A percentile compares a stretch with the other conserved stretches of the same genome.
Conservation (phyloP, 495 filamentous ascomycete species). For the Annulohypoxylon moriforme region DNA sequence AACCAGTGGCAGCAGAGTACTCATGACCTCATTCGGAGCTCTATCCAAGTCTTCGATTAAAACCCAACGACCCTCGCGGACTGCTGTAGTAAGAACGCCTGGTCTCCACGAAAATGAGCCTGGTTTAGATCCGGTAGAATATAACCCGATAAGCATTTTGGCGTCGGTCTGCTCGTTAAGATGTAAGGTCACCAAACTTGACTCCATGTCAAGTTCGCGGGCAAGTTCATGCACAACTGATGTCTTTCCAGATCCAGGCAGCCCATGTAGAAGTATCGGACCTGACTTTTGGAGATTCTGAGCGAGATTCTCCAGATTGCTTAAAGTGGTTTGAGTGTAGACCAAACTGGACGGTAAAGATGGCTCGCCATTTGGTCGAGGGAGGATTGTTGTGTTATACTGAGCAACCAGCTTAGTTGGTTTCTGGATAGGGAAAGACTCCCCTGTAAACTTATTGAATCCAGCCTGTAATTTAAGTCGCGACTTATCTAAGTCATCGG, state of each 20-base stretch:
- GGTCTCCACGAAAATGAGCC: conserved; percentile 92
- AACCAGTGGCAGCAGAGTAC: conserved; percentile 88
- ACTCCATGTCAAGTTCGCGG: conserved; percentile 74
- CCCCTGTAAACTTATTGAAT: conserved; percentile 38
- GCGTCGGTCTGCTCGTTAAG: conserved; percentile 98
- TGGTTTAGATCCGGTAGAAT: conserved; percentile 83
- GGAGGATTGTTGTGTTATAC: conserved; percentile 73
- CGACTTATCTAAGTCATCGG: conserved; percentile 53
- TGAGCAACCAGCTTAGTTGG: conserved; percentile 57
- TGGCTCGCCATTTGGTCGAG: conserved; percentile 66
- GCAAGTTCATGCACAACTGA: conserved; percentile 86
- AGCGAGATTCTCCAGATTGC: conserved; percentile 77
- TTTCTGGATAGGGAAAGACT: conserved; percentile 42
- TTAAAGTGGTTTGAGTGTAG: conserved; percentile 73
- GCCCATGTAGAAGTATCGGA: conserved; percentile 83
- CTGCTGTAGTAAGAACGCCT: conserved; percentile 93
- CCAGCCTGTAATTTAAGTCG: conserved; percentile 44
- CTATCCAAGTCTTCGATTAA: conserved; percentile 96
- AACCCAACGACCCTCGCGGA: conserved; percentile 93
- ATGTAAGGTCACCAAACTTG: conserved; percentile 88
- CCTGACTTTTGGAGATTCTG: conserved; percentile 69
- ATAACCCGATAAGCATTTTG: conserved; percentile 92
- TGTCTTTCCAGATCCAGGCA: conserved; percentile 92
- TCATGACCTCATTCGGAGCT: conserved; percentile 94
- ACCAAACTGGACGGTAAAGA: conserved; percentile 68